Conservation (phyloP, 108 stramenopile species). For the Cylindrotheca fusiformis region DNA sequence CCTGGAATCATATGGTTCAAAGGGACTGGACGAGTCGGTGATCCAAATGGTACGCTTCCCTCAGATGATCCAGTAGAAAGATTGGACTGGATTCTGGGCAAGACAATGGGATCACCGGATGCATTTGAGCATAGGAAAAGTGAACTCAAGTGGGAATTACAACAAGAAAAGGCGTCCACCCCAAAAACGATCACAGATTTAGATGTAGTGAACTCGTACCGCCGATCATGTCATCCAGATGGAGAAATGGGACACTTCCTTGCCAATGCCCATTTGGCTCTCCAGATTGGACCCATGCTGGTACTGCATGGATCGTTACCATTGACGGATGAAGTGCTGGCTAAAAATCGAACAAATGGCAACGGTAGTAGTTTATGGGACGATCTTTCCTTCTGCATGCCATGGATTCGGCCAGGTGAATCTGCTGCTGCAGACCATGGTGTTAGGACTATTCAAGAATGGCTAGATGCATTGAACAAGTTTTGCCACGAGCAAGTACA, state of each 20-base stretch:
- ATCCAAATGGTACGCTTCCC: constrained; percentile 29
- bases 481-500: constrained; percentile 51
- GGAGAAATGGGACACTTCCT: constrained; percentile 78
- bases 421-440: constrained; percentile 18
- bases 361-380: constrained; percentile 27
- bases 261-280: constrained; percentile 45
- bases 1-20: constrained; percentile 71
- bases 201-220: constrained; percentile 74
- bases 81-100: constrained; percentile 66
- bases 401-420: constrained; percentile 41
- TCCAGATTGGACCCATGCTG: constrained; percentile 51
- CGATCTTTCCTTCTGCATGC: constrained; percentile 58
- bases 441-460: constrained; percentile 38
- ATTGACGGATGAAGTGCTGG: constrained; percentile 24
- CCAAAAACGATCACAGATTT: constrained; percentile 34
- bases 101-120: constrained; percentile 83
- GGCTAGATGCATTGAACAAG: constrained; percentile 59
- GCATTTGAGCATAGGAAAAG: constrained; percentile 71
- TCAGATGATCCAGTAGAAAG: constrained; percentile 45
- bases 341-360: not conserved
- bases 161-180: not conserved
- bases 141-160: constrained; percentile 53
- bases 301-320: constrained; percentile 84
- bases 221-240: constrained; percentile 57
- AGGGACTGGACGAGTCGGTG: constrained; percentile 46